Evolutionary conservation across 2,329 filamentous ascomycete genomes (phyloP).

Genomic region (Diplodia corticola): DNA sequence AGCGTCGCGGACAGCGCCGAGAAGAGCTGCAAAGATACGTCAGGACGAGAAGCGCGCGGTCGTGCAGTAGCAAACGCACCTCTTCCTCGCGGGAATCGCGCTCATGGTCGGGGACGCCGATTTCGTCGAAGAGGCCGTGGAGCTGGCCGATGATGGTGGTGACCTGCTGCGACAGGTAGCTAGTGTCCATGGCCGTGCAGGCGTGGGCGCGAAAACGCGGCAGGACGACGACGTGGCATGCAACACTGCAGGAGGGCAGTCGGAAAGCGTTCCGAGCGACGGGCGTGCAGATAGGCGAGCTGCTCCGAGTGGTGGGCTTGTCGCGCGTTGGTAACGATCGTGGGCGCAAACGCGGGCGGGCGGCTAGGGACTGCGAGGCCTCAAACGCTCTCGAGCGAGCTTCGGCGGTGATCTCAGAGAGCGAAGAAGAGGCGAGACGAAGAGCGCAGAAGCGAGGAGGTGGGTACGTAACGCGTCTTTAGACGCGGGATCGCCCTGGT

Average conservation of each 20-base stretch:
- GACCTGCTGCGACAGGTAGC: constrained; percentile 92
- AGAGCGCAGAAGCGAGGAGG: not conserved
- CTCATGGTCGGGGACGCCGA: constrained; percentile 91
- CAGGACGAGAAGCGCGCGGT: constrained; percentile 24
- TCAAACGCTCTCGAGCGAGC: not conserved
- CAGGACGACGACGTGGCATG: constrained; percentile 11
- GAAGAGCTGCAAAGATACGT: constrained; percentile 66
- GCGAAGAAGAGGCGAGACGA: not conserved
- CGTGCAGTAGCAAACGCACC: constrained; percentile 53
- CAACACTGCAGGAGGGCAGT: constrained; percentile 8
- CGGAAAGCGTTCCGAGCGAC: not conserved
- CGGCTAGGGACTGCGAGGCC: not conserved
- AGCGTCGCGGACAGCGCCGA: constrained; percentile 87
- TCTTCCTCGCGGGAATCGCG: constrained; percentile 86
- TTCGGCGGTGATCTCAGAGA: not conserved
- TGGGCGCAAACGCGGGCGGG: not conserved
- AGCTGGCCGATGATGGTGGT: constrained; percentile 90
- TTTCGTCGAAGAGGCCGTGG: constrained; percentile 94
- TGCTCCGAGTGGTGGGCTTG: not conserved
- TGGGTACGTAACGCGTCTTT: constrained; percentile 18
- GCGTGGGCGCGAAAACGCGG: constrained; percentile 3
- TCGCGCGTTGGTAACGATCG: not conserved
- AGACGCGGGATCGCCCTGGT: constrained; percentile 19
- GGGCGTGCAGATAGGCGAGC: constrained; percentile 10
- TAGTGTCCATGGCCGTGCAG: constrained; percentile 70